phyloP scores from a whole-genome alignment of 2,329 filamentous ascomycete genomes.

The Fusarium chaquense region DNA sequence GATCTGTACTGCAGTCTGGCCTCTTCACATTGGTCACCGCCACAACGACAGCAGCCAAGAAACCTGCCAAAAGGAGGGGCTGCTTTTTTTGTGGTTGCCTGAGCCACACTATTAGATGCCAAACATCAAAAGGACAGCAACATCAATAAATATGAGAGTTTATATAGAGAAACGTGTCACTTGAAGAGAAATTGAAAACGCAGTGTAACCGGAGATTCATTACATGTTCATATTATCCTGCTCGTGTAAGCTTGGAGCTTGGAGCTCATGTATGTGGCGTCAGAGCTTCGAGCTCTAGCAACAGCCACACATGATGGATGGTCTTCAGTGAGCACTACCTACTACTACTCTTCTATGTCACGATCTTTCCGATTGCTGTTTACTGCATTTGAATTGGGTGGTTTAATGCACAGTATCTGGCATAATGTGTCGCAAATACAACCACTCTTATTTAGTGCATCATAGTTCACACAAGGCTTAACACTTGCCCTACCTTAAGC shows the following conservation, averaged over 20 bases:
- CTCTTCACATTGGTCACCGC: conserved; percentile 48
- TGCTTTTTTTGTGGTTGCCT: conserved; percentile 35
- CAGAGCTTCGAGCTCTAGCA: conserved; percentile 15
- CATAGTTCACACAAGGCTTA: not conserved
- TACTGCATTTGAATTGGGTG: not conserved
- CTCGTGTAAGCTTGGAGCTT: conserved; percentile 15
- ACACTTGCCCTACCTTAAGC: not conserved
- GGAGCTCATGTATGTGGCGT: conserved; percentile 28
- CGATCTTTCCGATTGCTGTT: not conserved
- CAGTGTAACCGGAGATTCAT: not conserved
- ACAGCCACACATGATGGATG: conserved; percentile 23
- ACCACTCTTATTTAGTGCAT: not conserved
- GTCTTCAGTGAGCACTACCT: too few species aligned
- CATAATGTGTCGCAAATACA: too few species aligned
- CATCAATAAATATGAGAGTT: conserved; percentile 3
- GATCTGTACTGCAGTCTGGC: conserved; percentile 42
- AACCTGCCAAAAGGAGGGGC: conserved; percentile 44
- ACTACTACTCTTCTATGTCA: not conserved
- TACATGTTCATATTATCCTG: not conserved
- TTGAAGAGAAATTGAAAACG: not conserved
- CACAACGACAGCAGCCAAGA: conserved; percentile 43
- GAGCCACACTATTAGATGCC: conserved; percentile 41
- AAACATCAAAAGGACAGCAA: conserved; percentile 30
- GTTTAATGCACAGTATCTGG: not conserved
- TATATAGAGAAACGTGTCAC: conserved; percentile 14